These are phyloP conservation scores for Casuarina equisetifolia DNA, from an alignment of 306 rosid genomes.

Conservation along the genomic window DNA sequence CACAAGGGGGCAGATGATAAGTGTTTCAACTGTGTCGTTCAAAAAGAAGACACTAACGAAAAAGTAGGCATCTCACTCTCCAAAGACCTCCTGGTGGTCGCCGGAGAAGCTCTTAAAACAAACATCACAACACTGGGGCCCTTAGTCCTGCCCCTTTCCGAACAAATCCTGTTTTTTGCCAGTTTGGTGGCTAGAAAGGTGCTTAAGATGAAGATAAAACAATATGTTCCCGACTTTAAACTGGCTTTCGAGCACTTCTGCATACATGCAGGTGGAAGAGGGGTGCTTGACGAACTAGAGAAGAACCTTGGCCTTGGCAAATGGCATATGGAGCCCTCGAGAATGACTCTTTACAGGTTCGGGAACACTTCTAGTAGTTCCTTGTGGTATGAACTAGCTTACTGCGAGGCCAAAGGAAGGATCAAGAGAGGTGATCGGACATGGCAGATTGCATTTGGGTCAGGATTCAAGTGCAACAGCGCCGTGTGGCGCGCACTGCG, in stretches of 20 bases:
- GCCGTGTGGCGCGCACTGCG: constrained; percentile 3
- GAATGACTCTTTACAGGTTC: constrained; percentile 5
- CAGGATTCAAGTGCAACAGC: constrained; percentile 12
- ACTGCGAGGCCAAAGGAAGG: constrained; percentile 8
- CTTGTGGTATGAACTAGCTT: constrained; percentile 1
- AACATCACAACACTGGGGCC: not conserved
- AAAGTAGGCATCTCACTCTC: not conserved
- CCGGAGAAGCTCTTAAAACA: not conserved
- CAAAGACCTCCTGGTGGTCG: not conserved
- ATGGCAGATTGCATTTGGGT: constrained; percentile 9
- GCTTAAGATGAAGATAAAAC: not conserved
- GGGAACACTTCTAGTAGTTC: constrained; percentile 7
- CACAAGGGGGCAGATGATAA: constrained; percentile 8
- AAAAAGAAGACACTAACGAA: not conserved
- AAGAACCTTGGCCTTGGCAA: not conserved
- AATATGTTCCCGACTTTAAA: not conserved
- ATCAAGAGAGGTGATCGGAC: constrained; percentile 1
- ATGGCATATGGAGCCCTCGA: constrained; percentile 4
- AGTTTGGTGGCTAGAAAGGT: not conserved
- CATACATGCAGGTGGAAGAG: constrained; percentile 3
- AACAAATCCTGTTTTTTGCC: not conserved
- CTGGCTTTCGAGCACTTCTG: constrained; percentile 1
- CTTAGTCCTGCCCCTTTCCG: not conserved
- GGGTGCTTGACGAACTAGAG: not conserved
- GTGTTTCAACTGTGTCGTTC: not conserved